Base-by-base conservation (phyloP, 306 rosid genomes). In the Adenanthera pavonina region DNA sequence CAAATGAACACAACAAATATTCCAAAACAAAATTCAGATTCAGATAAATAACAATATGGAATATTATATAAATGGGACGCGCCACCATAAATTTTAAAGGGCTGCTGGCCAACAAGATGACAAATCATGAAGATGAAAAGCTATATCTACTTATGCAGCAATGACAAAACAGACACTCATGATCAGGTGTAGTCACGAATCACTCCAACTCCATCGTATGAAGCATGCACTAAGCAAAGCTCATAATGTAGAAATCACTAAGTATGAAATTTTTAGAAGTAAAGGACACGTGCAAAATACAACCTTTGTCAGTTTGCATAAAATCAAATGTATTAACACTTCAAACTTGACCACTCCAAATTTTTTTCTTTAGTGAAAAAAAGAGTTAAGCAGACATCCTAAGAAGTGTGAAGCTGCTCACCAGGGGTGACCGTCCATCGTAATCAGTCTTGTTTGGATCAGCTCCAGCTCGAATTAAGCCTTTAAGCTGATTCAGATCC, bases 381-480 rank as follows among this genome's bases (percentile, higher is more conserved):
- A 43, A 8, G 74, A 70, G 41, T 47, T 11, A 53, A 54, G 68
- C 78, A 62, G 84, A 77, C 47, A 74, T 70, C 25, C 62, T 75
- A 69, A 53, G 12, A 82, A 15, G 74, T 79, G 74, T 78, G 70
- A 19, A 65, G 46, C 25, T 77, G 67, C 89, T 68, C 80, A 95
- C 99, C 97, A 95, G 83, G 48, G 99, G 98, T 49, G 99, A 92
- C 81, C 99, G 90, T 80, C 99, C 98, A 91, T 95, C 99, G 81
- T 92, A 95, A 84, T 95, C 98, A 36, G 93, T 89, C 90, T 89
- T 95, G 84, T 89, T 92, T 14, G 93, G 92, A 84, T 95, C 98
- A 70, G 97, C 99, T 84, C 99, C 99, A 49, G 97, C 92, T 68
- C 98, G 94, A 84, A 93, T 78, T 35, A 95, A 64, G 81, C 93